phyloP scores from a whole-genome alignment of 495 filamentous ascomycete genomes.

The Aspergillus hancockii region DNA sequence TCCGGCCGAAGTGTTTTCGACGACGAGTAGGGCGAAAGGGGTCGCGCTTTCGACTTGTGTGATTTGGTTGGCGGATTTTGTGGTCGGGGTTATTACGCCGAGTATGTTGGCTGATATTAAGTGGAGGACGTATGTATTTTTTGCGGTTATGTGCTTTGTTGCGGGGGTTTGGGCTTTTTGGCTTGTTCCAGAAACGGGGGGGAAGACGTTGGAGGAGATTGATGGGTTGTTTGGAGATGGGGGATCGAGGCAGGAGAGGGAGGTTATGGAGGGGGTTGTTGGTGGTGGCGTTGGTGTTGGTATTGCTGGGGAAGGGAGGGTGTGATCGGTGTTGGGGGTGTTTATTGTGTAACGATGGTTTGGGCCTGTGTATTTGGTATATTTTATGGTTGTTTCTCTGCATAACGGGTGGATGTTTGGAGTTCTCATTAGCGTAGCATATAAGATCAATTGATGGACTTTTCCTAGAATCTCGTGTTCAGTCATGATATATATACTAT shows the following conservation, averaged over 20 bases:
- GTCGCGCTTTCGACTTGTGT: slow-evolving; percentile 22
- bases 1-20: slow-evolving; percentile 25
- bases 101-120: slow-evolving; percentile 17
- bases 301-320: too few relatives aligned
- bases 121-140: slow-evolving; percentile 20
- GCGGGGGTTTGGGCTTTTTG: slow-evolving; percentile 16
- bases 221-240: slow-evolving; percentile 5
- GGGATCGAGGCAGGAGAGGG: not conserved
- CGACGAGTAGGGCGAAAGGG: slow-evolving; percentile 22
- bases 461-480: not conserved
- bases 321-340: too few relatives aligned
- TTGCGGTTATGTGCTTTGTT: slow-evolving; percentile 15
- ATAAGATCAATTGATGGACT: not conserved
- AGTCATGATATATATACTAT: slow-evolving; percentile 1
- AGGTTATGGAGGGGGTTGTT: not conserved
- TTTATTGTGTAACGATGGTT: too few relatives aligned
- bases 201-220: slow-evolving; percentile 21
- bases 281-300: too few relatives aligned
- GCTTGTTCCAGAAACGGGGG: slow-evolving; percentile 20
- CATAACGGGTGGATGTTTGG: too few relatives aligned
- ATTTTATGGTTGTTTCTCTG: too few relatives aligned
- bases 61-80: slow-evolving; percentile 18
- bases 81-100: slow-evolving; percentile 15
- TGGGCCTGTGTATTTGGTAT: too few relatives aligned
- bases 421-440: too few relatives aligned